These are phyloP conservation scores for Cyberlindnera veronae DNA, from an alignment of 805 yeast species.

Conservation along the genomic window DNA sequence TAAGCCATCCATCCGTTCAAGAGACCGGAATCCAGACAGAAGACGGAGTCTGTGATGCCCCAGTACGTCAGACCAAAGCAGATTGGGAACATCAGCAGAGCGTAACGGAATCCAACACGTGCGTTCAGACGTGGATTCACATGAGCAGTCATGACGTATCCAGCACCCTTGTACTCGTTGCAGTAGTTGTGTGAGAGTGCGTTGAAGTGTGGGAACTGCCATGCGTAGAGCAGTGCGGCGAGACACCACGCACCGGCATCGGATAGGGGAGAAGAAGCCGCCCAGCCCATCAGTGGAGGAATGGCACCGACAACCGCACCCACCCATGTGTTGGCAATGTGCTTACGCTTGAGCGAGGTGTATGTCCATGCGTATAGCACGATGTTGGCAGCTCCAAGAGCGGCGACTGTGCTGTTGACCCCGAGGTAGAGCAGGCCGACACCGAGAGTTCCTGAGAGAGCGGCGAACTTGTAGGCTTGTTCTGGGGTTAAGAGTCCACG, in stretches of 20 bases:
- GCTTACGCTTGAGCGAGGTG: slow-evolving; percentile 82
- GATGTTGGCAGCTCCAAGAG: slow-evolving; percentile 77
- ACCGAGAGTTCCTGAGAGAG: slow-evolving; percentile 67
- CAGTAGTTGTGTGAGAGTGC: slow-evolving; percentile 84
- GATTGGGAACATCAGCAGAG: slow-evolving; percentile 89
- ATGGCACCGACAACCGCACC: slow-evolving; percentile 99
- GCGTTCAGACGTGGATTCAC: slow-evolving; percentile 90
- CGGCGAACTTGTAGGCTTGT: slow-evolving; percentile 83
- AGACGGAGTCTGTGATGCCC: slow-evolving; percentile 78
- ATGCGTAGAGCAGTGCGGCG: slow-evolving; percentile 85
- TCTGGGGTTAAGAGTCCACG: slow-evolving; percentile 69
- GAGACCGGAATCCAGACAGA: slow-evolving; percentile 74
- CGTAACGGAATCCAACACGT: slow-evolving; percentile 86
- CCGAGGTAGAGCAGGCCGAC: slow-evolving; percentile 66
- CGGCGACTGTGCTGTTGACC: slow-evolving; percentile 81
- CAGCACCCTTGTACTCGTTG: slow-evolving; percentile 86
- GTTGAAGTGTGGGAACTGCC: slow-evolving; percentile 99
- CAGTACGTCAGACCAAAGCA: slow-evolving; percentile 79
- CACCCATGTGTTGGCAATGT: slow-evolving; percentile 93
- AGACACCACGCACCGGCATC: slow-evolving; percentile 96
- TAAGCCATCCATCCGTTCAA: slow-evolving; percentile 84
- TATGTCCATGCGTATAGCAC: slow-evolving; percentile 85
- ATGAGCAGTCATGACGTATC: slow-evolving; percentile 96
- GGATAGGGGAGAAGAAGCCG: slow-evolving; percentile 71
- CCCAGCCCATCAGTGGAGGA: slow-evolving; percentile 99